These are phyloP conservation scores for Heracleum sosnowskyi DNA, from an alignment of 129 eudicot species.

Conservation along the genomic window DNA sequence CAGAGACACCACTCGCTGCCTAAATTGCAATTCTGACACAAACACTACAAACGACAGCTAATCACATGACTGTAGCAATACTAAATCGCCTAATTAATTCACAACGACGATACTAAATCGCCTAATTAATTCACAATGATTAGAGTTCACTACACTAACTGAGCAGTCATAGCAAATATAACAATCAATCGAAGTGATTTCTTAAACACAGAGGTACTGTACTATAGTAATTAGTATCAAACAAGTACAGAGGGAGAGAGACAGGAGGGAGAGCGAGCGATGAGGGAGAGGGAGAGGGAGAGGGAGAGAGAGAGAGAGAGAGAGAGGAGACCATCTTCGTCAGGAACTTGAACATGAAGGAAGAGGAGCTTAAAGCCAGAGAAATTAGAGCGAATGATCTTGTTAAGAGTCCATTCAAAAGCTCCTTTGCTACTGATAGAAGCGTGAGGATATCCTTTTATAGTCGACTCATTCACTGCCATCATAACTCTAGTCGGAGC, in stretches of 20 bases:
- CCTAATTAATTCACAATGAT: not conserved
- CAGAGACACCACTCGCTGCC: not conserved
- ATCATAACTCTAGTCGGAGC: slow-evolving; percentile 59
- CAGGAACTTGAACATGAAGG: slow-evolving; percentile 91
- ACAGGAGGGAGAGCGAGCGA: not conserved
- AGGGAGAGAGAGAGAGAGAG: not conserved
- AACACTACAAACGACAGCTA: not conserved
- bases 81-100: not conserved
- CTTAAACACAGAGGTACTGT: too few relatives aligned
- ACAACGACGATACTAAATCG: not conserved
- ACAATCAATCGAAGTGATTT: too few relatives aligned
- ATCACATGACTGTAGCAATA: not conserved
- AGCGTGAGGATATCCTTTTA: slow-evolving; percentile 86
- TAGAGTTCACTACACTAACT: not conserved
- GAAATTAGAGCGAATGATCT: slow-evolving; percentile 71
- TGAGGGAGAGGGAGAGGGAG: not conserved
- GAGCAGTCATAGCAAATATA: not conserved
- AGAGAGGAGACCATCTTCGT: slow-evolving; percentile 62
- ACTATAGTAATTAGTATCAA: too few relatives aligned
- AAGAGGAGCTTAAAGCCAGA: slow-evolving; percentile 74
- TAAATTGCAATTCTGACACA: not conserved
- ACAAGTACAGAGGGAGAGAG: not conserved
- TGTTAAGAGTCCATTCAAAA: slow-evolving; percentile 77
- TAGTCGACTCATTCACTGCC: slow-evolving; percentile 83
- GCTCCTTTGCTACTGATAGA: slow-evolving; percentile 88